These are phyloP conservation scores for Phytopythium aichiense DNA, from an alignment of 352 stramenopile genomes.

Conservation along the genomic window DNA sequence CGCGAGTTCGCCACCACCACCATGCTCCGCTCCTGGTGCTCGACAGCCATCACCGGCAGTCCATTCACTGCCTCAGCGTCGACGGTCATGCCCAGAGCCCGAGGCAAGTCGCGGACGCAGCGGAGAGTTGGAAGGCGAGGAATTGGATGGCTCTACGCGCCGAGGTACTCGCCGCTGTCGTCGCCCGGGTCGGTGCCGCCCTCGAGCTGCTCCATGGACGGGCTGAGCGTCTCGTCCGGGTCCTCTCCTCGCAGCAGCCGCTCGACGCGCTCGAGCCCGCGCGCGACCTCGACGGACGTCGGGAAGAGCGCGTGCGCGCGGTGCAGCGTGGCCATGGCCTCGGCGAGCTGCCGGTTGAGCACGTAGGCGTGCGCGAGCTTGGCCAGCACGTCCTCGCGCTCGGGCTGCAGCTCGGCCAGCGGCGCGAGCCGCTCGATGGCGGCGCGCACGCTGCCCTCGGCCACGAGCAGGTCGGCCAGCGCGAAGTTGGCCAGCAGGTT, in stretches of 20 bases:
- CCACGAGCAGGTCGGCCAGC: slow-evolving; percentile 60
- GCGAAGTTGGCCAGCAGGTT: slow-evolving; percentile 65
- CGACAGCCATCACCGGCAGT: too few relatives aligned
- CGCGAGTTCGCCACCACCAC: neutral
- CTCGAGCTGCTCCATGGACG: slow-evolving; percentile 58
- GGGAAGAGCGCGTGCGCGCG: slow-evolving; percentile 60
- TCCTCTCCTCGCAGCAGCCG: slow-evolving; percentile 79
- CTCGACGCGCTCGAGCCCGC: slow-evolving; percentile 66
- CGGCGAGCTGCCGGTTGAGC: slow-evolving; percentile 59
- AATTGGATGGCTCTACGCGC: slow-evolving; percentile 12
- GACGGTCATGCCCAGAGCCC: too few relatives aligned
- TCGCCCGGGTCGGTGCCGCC: slow-evolving; percentile 46
- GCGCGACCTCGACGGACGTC: slow-evolving; percentile 38
- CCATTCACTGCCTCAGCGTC: too few relatives aligned
- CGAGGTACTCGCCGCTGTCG: slow-evolving; percentile 51
- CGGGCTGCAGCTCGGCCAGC: slow-evolving; percentile 37
- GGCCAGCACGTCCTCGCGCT: slow-evolving; percentile 62
- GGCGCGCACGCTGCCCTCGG: slow-evolving; percentile 39
- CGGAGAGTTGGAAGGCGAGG: neutral
- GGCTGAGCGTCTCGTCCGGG: slow-evolving; percentile 52
- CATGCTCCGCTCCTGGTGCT: too few relatives aligned
- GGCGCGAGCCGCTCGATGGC: slow-evolving; percentile 52
- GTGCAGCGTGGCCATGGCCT: slow-evolving; percentile 71
- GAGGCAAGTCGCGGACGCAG: too few relatives aligned
- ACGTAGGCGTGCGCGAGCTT: slow-evolving; percentile 76